Evolutionary conservation across 352 stramenopile genomes (phyloP).

Genomic region (Pythium insidiosum): DNA sequence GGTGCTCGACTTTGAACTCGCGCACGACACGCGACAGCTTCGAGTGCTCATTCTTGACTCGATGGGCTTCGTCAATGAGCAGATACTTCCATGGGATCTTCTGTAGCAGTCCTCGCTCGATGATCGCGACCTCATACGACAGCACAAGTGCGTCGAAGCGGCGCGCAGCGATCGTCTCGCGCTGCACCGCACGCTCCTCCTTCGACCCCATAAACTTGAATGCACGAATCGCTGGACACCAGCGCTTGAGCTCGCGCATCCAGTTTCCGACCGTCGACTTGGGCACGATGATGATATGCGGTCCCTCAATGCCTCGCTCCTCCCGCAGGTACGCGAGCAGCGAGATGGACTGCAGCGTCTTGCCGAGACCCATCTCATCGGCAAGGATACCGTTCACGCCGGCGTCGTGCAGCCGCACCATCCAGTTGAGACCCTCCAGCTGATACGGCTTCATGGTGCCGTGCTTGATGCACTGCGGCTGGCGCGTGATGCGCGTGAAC

Average conservation of each 20-base stretch:
- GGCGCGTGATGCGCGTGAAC: conserved; percentile 77
- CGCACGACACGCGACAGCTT: conserved; percentile 84
- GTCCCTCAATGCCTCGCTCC: conserved; percentile 89
- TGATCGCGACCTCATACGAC: conserved; percentile 93
- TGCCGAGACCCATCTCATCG: conserved; percentile 88
- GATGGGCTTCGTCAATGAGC: conserved; percentile 98
- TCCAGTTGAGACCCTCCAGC: conserved; percentile 85
- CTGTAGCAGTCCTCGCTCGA: conserved; percentile 87
- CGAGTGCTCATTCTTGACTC: conserved; percentile 96
- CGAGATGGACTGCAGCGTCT: conserved; percentile 98
- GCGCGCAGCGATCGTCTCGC: conserved; percentile 63
- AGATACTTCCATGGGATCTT: conserved; percentile 97
- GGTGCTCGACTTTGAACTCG: conserved; percentile 93
- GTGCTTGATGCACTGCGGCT: conserved; percentile 79
- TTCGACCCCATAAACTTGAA: conserved; percentile 97
- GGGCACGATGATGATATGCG: conserved; percentile 97
- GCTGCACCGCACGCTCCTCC: conserved; percentile 90
- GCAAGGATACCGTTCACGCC: conserved; percentile 82
- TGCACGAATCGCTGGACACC: conserved; percentile 90
- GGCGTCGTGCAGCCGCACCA: conserved; percentile 91
- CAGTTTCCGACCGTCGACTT: conserved; percentile 98
- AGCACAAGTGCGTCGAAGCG: conserved; percentile 93
- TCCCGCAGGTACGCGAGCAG: conserved; percentile 95
- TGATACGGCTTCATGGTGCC: conserved; percentile 87
- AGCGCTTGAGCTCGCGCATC: conserved; percentile 97